phyloP scores from a whole-genome alignment of 1,284 basidiomycete genomes.

The Ustilago nuda region DNA sequence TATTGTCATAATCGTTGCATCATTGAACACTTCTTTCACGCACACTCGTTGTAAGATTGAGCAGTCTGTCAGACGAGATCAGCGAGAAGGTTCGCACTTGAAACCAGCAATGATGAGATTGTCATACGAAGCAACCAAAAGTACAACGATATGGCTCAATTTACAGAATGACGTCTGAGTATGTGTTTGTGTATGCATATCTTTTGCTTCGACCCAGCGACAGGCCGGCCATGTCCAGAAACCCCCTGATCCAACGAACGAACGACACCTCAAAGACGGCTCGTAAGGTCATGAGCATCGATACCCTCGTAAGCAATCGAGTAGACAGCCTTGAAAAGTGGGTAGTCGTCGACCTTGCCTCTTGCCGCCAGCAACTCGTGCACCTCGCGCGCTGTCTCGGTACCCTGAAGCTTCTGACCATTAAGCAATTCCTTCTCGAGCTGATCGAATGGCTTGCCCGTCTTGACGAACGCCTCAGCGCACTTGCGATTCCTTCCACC shows the following conservation, averaged over 20 bases:
- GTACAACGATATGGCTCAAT: constrained; percentile 6
- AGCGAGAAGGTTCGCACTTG: neutral
- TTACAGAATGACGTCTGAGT: constrained; percentile 1
- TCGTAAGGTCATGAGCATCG: constrained; percentile 70
- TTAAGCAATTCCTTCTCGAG: constrained; percentile 74
- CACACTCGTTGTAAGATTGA: neutral
- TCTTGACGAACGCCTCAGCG: constrained; percentile 73
- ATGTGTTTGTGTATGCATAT: neutral
- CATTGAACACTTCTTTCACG: constrained; percentile 4
- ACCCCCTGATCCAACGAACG: neutral
- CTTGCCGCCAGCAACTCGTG: constrained; percentile 72
- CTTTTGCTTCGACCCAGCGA: neutral
- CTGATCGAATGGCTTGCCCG: constrained; percentile 73
- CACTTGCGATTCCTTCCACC: constrained; percentile 74
- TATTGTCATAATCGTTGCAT: neutral
- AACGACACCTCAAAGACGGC: constrained; percentile 41
- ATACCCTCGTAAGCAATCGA: constrained; percentile 65
- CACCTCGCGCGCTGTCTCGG: constrained; percentile 72
- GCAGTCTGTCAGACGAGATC: neutral
- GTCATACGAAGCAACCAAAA: constrained; percentile 11
- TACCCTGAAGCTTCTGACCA: constrained; percentile 75
- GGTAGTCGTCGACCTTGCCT: constrained; percentile 72
- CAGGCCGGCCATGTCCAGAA: neutral
- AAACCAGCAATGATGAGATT: constrained; percentile 15
- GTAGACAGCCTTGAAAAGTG: constrained; percentile 73